Conservation (phyloP, 1,139 yeast species). For the Hanseniaspora uvarum region DNA sequence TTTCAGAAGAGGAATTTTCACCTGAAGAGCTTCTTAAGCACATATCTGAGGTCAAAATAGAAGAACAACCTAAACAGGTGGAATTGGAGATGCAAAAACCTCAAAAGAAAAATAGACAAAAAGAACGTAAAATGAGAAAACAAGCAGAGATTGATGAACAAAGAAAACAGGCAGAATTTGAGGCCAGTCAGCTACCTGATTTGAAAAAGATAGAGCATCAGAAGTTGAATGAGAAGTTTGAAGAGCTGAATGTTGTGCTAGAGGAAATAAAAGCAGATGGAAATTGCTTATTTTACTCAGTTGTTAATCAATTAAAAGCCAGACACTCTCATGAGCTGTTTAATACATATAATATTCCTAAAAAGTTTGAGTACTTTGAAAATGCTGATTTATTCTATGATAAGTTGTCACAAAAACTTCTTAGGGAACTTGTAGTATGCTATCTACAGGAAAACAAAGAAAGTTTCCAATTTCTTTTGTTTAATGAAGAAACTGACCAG, state of each 20-base stretch:
- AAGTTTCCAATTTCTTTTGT: constrained; percentile 69
- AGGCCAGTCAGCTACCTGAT: constrained; percentile 59
- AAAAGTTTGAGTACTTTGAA: neutral
- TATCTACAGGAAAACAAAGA: constrained; percentile 56
- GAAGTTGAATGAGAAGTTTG: constrained; percentile 47
- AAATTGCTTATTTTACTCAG: constrained; percentile 80
- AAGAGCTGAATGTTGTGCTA: constrained; percentile 40
- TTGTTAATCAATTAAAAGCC: constrained; percentile 58
- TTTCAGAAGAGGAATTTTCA: constrained; percentile 35
- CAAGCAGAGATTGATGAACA: constrained; percentile 57
- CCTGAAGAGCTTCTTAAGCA: constrained; percentile 59
- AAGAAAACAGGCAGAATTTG: constrained; percentile 58
- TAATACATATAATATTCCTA: constrained; percentile 23
- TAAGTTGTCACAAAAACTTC: constrained; percentile 35
- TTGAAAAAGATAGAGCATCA: constrained; percentile 60
- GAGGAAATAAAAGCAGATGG: constrained; percentile 82
- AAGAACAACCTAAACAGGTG: constrained; percentile 13
- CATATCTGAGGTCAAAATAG: constrained; percentile 27
- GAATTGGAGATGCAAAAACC: constrained; percentile 19
- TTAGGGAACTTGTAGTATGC: constrained; percentile 56
- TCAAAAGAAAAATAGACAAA: constrained; percentile 64
- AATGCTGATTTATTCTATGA: constrained; percentile 16
- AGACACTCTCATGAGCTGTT: constrained; percentile 36
- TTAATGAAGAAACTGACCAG: constrained; percentile 61
- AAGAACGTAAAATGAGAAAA: constrained; percentile 68